Percentiles rank a stretch among this genome's conserved stretches.
Conservation (phyloP, 1,284 basidiomycete genomes). For the Trametes polyzona region DNA sequence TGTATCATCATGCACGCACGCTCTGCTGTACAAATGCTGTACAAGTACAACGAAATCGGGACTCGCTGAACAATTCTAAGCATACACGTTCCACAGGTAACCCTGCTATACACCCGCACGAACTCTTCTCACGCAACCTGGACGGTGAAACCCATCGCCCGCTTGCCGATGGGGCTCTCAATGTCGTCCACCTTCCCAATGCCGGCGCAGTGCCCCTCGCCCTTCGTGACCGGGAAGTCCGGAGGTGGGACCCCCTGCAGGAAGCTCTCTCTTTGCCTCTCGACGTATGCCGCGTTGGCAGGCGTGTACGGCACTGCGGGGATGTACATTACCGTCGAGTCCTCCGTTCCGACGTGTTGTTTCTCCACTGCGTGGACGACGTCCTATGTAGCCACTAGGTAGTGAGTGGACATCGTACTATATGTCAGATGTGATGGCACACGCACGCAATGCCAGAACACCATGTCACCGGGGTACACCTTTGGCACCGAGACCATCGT, state of each 20-base stretch:
- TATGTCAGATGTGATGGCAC: neutral
- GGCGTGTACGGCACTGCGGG: constrained; percentile 78
- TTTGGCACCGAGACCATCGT: constrained; percentile 79
- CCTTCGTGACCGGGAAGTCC: constrained; percentile 70
- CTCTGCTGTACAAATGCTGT: constrained; percentile 4
- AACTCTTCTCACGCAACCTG: constrained; percentile 29
- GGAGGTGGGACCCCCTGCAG: constrained; percentile 64
- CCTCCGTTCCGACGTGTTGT: constrained; percentile 66
- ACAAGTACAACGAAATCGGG: neutral
- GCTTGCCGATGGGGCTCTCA: constrained; percentile 46
- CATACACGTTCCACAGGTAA: neutral
- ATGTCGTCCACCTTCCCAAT: constrained; percentile 55
- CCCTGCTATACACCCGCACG: neutral
- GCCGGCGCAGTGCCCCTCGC: constrained; percentile 59
- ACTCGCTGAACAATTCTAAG: neutral
- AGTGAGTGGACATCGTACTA: neutral
- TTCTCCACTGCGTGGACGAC: constrained; percentile 81
- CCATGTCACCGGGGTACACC: constrained; percentile 81
- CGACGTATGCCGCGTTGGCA: constrained; percentile 63
- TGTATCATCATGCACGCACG: too few species aligned
- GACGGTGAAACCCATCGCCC: constrained; percentile 56
- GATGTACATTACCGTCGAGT: constrained; percentile 86
- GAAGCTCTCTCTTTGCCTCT: constrained; percentile 66
- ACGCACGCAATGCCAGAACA: constrained; percentile 82
- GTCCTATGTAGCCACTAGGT: constrained; percentile 51